These are phyloP conservation scores for Trypanosoma mega DNA, from an alignment of 208 protist species.

Conservation along the genomic window DNA sequence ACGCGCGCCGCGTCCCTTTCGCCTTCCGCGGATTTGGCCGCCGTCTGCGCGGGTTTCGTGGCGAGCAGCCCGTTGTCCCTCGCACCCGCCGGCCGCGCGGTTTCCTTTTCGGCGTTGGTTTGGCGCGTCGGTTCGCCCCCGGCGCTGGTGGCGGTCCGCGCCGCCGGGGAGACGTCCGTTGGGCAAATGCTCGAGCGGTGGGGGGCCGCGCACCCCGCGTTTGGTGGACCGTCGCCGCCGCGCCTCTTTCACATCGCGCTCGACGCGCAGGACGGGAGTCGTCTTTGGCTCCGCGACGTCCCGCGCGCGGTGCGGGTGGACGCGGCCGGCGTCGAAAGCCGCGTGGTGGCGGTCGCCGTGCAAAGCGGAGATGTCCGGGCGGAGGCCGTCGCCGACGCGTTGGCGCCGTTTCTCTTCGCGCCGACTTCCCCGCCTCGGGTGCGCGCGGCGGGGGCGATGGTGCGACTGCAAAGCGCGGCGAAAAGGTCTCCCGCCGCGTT, in stretches of 20 bases:
- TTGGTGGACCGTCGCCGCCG: background rate
- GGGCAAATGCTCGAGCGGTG: conserved; percentile 65
- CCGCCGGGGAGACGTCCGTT: conserved; percentile 47
- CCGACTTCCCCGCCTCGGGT: no score
- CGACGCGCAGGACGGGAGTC: background rate
- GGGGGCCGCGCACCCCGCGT: background rate
- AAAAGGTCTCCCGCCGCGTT: background rate
- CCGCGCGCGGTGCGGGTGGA: no score
- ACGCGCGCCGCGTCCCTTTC: background rate
- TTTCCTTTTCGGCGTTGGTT: background rate
- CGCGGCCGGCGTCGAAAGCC: background rate
- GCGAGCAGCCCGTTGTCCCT: background rate
- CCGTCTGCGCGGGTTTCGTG: background rate
- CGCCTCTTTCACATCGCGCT: conserved; percentile 9
- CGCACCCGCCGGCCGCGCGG: background rate
- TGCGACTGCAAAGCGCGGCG: background rate
- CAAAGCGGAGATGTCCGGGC: background rate
- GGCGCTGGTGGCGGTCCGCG: conserved; percentile 26
- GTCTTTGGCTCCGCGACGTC: background rate
- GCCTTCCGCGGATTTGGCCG: background rate
- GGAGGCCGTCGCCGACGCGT: background rate
- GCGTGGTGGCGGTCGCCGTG: background rate
- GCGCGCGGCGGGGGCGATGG: background rate
- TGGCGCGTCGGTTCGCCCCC: background rate
- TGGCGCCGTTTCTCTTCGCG: background rate